Percentiles rank a stretch among this genome's conserved stretches.
phyloP scores from a whole-genome alignment of 208 protist species.

The Leishmania arabica region DNA sequence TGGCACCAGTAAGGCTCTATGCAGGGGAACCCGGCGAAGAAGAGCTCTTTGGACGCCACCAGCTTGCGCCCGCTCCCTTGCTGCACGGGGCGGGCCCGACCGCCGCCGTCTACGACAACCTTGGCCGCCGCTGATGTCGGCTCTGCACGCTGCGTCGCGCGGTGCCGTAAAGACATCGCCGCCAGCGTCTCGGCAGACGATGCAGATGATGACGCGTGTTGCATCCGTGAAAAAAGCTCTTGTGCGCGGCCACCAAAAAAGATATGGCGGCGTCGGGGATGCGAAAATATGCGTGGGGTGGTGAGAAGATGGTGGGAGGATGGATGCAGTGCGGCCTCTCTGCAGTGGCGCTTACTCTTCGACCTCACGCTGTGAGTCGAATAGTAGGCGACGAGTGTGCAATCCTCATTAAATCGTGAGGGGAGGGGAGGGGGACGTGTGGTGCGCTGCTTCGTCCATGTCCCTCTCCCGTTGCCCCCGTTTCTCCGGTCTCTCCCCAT shows the following conservation, averaged over 20 bases:
- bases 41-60: conserved; percentile 52
- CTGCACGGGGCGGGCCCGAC: neutral
- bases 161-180: neutral
- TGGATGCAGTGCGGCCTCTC: neutral
- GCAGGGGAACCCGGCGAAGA: conserved; percentile 73
- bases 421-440: neutral
- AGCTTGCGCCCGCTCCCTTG: neutral
- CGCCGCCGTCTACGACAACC: neutral
- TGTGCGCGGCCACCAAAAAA: neutral
- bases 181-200: neutral
- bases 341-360: neutral
- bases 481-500: neutral
- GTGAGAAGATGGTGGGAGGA: neutral
- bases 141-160: neutral
- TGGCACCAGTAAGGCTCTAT: neutral
- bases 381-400: neutral
- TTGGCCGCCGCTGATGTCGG: neutral
- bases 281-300: neutral
- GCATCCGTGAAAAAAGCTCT: neutral
- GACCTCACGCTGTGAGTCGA: neutral
- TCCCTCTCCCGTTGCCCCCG: neutral
- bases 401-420: too few relatives aligned
- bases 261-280: too few relatives aligned
- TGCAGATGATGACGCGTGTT: neutral
- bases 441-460: neutral